These are phyloP conservation scores for Neonectria ditissima DNA, from an alignment of 2,329 filamentous ascomycete species.

Conservation along the genomic window DNA sequence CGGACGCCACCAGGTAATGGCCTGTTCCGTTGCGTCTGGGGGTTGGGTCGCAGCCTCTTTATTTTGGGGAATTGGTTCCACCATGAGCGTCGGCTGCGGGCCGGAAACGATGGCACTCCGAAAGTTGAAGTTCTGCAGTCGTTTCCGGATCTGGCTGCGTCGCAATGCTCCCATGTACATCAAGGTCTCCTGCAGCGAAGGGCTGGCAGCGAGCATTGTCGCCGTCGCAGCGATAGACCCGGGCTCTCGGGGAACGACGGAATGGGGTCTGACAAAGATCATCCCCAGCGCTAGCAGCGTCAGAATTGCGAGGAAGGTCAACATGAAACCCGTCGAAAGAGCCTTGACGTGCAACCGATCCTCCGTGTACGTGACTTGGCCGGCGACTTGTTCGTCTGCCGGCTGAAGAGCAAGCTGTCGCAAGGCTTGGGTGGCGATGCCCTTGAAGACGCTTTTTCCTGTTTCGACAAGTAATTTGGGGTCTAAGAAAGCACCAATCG, in stretches of 20 bases:
- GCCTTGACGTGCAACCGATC: constrained; percentile 31
- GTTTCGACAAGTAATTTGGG: constrained; percentile 26
- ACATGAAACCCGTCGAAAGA: constrained; percentile 33
- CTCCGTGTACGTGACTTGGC: constrained; percentile 27
- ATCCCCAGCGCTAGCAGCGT: constrained; percentile 26
- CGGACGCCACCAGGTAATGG: constrained; percentile 39
- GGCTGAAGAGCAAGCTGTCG: constrained; percentile 28
- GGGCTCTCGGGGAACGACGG: constrained; percentile 29
- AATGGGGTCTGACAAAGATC: constrained; percentile 30
- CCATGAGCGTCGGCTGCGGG: constrained; percentile 19
- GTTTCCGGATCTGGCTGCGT: constrained; percentile 28
- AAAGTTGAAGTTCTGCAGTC: constrained; percentile 25
- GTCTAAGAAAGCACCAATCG: constrained; percentile 29
- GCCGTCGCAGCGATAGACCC: constrained; percentile 29
- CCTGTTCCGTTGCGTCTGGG: constrained; percentile 12
- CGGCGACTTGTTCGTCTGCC: constrained; percentile 19
- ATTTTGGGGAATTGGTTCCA: constrained; percentile 26
- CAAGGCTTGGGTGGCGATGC: constrained; percentile 31
- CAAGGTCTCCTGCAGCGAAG: constrained; percentile 21
- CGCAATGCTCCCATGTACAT: constrained; percentile 25
- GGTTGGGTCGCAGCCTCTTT: constrained; percentile 17
- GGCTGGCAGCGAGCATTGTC: constrained; percentile 31
- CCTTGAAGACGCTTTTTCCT: constrained; percentile 30
- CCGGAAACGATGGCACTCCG: constrained; percentile 19
- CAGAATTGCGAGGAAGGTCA: constrained; percentile 26